Base-by-base conservation (phyloP, 768 basidiomycete genomes). In the Hypsizygus marmoreus region DNA sequence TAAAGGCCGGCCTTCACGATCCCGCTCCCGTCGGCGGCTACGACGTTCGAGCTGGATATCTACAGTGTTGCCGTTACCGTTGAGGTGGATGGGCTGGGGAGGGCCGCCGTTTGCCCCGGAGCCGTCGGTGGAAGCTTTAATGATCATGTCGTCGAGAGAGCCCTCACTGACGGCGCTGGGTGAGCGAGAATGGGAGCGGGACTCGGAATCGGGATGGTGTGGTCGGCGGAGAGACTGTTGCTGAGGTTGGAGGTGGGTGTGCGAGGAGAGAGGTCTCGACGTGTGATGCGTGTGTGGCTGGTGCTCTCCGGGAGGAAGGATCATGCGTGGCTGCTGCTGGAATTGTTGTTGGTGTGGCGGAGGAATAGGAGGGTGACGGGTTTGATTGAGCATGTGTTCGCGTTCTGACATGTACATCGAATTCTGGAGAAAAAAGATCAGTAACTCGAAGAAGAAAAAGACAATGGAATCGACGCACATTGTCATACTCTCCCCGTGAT, bases 141-240 rank as follows among this genome's bases (percentile, higher is more conserved):
- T 47, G 23, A 76, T 60, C 71, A 76, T 71, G 51, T 76, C 75
- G 43, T 76, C 75, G 17, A 76, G n/a, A n/a, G n/a, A n/a, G n/a
- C n/a, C n/a, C n/a, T n/a, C 63, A 30, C 68, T 70, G 37, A 71
- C 59, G 24, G 71, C 70, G 34, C 64, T 64, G 1, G 59, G 57
- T 30, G 65, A 69, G 36, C 51, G 45, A 26, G 53, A 50, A 11
- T 34, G 56, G 0, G 53, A 55, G 13, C 43, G 53, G 4, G 53
- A 45, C 3, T 34, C 50, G 6, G 36, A 44, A 1, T 30, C 53
- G 3, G 37, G 53, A 10, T 45, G 31, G 2, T 44, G 35, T 23
- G 45, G 34, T 41, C 37, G n/a, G 10, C 14, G 38, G 5, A 28
- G 32, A n/a, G 49, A 28, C 25, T 38, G 47, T 6, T n/a, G 47